A percentile compares a stretch with the other conserved stretches of the same genome.
phyloP scores from a whole-genome alignment of 495 filamentous ascomycete genomes.

The Neurospora cerealis region DNA sequence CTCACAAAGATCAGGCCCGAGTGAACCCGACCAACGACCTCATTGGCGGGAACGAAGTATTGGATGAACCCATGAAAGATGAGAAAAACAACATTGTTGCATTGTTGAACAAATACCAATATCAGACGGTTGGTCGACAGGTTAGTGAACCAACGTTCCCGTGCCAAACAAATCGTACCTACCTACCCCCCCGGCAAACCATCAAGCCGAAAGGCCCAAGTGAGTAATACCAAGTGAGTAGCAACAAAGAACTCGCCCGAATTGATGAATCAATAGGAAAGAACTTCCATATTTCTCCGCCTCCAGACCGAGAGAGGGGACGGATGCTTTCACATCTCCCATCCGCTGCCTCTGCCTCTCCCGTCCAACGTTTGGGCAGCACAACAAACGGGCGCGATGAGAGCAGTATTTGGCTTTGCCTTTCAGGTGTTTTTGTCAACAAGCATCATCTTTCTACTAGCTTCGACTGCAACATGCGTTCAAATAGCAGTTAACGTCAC shows the following conservation, averaged over 20 bases:
- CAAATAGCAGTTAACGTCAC: conserved; percentile 22
- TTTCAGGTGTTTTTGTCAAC: neutral
- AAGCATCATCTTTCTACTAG: neutral
- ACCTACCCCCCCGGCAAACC: neutral
- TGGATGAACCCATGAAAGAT: neutral
- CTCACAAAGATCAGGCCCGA: neutral
- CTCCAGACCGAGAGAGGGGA: neutral
- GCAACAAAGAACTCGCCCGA: neutral
- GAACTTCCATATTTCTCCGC: neutral
- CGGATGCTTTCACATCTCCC: neutral
- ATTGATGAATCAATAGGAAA: neutral
- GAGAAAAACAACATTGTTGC: neutral
- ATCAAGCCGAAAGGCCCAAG: neutral
- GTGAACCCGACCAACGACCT: neutral
- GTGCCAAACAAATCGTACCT: neutral
- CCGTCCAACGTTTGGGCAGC: neutral
- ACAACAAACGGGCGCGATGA: neutral
- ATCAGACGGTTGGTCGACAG: neutral
- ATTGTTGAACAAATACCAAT: neutral
- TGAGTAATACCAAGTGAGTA: neutral
- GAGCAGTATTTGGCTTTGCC: neutral
- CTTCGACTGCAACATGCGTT: neutral
- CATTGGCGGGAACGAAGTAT: neutral
- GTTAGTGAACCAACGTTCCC: neutral
- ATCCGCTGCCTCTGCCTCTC: neutral